Base-by-base conservation (phyloP, 768 basidiomycete genomes). In the Podaxis sp. region DNA sequence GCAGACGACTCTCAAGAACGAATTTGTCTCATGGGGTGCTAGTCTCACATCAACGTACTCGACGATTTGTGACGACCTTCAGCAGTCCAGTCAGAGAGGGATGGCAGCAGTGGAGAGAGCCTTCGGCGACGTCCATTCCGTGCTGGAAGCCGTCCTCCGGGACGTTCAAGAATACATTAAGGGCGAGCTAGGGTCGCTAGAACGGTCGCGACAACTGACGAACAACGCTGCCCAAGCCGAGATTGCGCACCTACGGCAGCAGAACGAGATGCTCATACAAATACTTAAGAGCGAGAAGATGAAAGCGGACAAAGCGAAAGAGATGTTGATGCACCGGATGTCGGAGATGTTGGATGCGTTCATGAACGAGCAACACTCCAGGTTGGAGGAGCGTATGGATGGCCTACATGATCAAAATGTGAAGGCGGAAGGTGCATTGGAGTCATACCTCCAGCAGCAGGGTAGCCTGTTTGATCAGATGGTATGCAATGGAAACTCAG, bases 301-400 rank as follows among this genome's bases (percentile, higher is more conserved):
- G 13, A 88, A 85, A 63, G 82, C 89, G 0, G 85, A 88, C 25
- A 83, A 80, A 54, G 84, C 90, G 1, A 89, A 86, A 63, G 85
- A 87, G 46, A 89, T 91, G 43, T 72, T 96, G 12, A 73, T 95
- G n/a, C 82, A 88, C 46, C 88, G 87, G 41, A 80, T 96, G 55
- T 89, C 91, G 0, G 78, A 79, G 3, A 78, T 95, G 66, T 75
- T 97, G 2, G 85, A 83, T 11, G 87, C 84, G 27, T 96, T 90
- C 72, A 81, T 87, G 33, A 74, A 82, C 47, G 82, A 87, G 52
- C 84, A 91, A 29, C 89, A 95, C 69, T 77, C 80, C 15, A 84
- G 84, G 19, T 75, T 94, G 57, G 80, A 82, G 43, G 83, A 85
- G 27, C 82, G 85, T 1, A 78, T 92, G 55, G 76, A 75, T 1